phyloP scores from a whole-genome alignment of 345 rosid species.

The Eucalyptus cladocalyx region DNA sequence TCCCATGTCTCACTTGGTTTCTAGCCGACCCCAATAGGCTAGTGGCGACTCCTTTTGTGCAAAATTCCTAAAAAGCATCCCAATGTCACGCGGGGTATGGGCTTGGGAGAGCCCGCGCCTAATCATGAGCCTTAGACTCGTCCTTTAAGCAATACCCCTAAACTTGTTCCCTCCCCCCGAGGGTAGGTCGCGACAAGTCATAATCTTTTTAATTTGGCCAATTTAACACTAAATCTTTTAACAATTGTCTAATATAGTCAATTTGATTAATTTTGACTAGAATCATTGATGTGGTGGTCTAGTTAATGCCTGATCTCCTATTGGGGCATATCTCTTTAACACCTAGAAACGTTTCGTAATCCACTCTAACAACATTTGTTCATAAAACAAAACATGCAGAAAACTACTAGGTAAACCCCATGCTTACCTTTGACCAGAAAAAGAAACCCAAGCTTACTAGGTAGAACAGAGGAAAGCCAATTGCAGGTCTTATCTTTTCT shows the following conservation, averaged over 20 bases:
- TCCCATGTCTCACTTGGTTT: no score
- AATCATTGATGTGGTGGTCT: neutral
- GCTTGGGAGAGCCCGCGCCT: no score
- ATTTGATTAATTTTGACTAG: neutral
- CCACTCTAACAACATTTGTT: neutral
- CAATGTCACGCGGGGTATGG: no score
- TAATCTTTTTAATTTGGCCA: neutral
- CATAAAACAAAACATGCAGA: neutral
- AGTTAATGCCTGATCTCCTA: accelerated
- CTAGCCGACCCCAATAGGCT: no score
- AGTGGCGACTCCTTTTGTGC: no score
- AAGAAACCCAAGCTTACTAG: neutral
- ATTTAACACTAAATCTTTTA: neutral
- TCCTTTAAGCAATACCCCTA: no score
- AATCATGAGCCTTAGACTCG: no score
- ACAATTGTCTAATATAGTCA: neutral
- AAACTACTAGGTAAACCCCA: neutral
- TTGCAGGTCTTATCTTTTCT: neutral
- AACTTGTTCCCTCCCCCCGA: no score
- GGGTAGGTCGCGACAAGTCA: no score
- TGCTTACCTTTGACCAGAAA: neutral
- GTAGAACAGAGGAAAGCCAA: neutral
- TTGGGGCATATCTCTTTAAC: neutral
- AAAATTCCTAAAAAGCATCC: no score
- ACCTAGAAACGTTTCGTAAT: neutral